Evolutionary conservation across 257 asterid species (phyloP), one percentile per base, ranked within the genome.

Genomic region (Solanum corneliomulleri): DNA sequence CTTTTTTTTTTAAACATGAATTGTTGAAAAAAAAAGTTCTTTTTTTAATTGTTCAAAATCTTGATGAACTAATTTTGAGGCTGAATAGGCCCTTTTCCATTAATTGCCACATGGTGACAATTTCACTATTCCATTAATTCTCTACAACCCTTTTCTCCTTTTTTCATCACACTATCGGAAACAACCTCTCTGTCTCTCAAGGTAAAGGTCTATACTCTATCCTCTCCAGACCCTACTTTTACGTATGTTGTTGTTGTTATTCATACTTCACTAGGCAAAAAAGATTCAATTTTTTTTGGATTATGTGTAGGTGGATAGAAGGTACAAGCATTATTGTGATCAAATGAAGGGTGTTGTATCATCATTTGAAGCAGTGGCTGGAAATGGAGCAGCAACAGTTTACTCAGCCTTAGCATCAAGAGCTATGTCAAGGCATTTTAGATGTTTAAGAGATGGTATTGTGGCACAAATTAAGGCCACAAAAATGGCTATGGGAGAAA

Each of bases 341-440:
- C 98, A 96, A 90, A 96, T 96, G 99, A 94, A 89, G 89, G 66
- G 89, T 0, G 98, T 96, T 42, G 93, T 90, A 25, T 89, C 95
- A 18, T 89, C 98, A 35, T 94, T 96, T 86, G 99, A 96, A 82
- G 91, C 95, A 1, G 94, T 92, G 82, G 96, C 96, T 13, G 99
- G 99, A 21, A 80, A 89, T 44, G 98, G 98, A 5, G 95, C 98
- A 0, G 99, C 98, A 5, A 78, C 82, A 37, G 95, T 88, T 60
- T 96, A 96, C 49, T 93, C 98, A 2, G 88, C 95, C 47, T 88
- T 94, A 42, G 98, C 98, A 11, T 91, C 94, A 9, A 92, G 84
- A 90, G 99, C 98, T 49, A 96, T 95, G 98, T 96, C 99, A 18
- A 89, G 98, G 41, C 99, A 96, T 89, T 96, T 96, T 37, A 85